A percentile compares a stretch with the other conserved stretches of the same genome.
phyloP scores from a whole-genome alignment of 2,329 filamentous ascomycete species.

The Orbilia brochopaga region DNA sequence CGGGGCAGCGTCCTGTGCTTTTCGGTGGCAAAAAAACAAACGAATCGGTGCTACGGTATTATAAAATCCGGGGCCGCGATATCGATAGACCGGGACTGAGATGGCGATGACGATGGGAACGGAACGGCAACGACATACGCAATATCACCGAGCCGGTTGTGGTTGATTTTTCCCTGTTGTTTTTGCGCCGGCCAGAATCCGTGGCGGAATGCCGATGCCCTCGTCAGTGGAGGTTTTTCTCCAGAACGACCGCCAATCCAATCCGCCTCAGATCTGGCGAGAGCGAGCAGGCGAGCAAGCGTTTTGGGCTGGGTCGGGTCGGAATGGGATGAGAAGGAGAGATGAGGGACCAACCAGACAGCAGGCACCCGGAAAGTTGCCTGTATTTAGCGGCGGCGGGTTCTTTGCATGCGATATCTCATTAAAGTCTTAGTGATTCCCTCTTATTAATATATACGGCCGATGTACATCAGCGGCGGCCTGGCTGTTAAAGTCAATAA shows the following conservation, averaged over 20 bases:
- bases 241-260: conserved; percentile 23
- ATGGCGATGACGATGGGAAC: background rate
- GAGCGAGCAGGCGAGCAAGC: background rate
- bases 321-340: conserved; percentile 26
- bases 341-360: conserved; percentile 14
- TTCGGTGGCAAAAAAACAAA: conserved; percentile 4
- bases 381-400: conserved; percentile 41
- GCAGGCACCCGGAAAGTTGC: conserved; percentile 5
- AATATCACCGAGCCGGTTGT: conserved; percentile 12
- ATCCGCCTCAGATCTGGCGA: conserved; percentile 13
- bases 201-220: conserved; percentile 47
- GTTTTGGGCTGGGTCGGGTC: conserved; percentile 11
- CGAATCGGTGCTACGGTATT: background rate
- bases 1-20: conserved; percentile 1
- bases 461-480: background rate
- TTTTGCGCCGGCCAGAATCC: conserved; percentile 42
- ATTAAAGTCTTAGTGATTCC: background rate
- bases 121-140: no score
- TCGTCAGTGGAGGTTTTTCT: background rate
- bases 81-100: background rate
- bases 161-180: conserved; percentile 9
- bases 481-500: background rate
- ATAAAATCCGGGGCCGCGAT: background rate
- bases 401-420: conserved; percentile 18
- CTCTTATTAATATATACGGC: conserved; percentile 16